phyloP scores from a whole-genome alignment of 2,329 filamentous ascomycete genomes.

The Rhynchosporium secalis region DNA sequence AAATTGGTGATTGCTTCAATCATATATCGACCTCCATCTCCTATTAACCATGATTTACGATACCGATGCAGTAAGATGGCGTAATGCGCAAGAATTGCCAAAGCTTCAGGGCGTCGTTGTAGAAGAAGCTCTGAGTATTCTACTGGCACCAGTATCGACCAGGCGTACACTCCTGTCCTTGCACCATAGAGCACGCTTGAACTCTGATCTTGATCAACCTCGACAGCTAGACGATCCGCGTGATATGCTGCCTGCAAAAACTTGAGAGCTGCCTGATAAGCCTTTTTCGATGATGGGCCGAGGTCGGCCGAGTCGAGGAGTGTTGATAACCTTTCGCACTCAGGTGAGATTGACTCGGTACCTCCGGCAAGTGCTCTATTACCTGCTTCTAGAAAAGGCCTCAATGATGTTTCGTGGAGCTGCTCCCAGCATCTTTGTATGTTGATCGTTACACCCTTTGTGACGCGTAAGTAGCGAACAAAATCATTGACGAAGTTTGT shows the following conservation, averaged over 20 bases:
- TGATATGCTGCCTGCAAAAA: background rate
- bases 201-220: background rate
- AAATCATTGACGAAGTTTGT: background rate
- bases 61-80: slow-evolving; percentile 39
- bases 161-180: slow-evolving; percentile 1
- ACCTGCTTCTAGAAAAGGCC: background rate
- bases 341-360: background rate
- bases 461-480: background rate
- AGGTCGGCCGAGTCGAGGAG: slow-evolving; percentile 11
- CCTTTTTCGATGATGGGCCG: background rate
- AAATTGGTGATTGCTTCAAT: slow-evolving; percentile 27
- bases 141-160: slow-evolving; percentile 5
- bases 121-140: slow-evolving; percentile 38
- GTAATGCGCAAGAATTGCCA: slow-evolving; percentile 42
- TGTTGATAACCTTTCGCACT: background rate
- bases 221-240: background rate
- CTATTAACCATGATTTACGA: slow-evolving; percentile 30
- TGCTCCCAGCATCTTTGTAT: background rate
- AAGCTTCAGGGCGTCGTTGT: slow-evolving; percentile 38
- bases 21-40: slow-evolving; percentile 26
- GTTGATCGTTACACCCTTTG: slow-evolving; percentile 5
- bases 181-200: background rate
- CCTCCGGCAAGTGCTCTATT: background rate
- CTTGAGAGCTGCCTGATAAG: background rate
- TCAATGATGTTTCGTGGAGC: background rate